Conservation (phyloP, 2,329 filamentous ascomycete genomes). For the Fonsecaea erecta region DNA sequence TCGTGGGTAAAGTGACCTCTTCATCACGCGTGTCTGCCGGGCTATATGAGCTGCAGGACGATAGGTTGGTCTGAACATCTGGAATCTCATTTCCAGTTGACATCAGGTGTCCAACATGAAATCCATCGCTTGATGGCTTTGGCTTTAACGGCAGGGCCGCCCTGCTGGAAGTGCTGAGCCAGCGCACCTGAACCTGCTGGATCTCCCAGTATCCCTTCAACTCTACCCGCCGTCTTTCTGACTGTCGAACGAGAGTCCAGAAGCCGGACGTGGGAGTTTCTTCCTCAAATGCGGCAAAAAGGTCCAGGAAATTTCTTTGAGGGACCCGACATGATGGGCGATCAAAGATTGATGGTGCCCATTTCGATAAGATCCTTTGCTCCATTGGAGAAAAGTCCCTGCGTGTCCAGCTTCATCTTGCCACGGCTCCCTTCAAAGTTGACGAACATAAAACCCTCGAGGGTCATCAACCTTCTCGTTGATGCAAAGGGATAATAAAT, state of each 20-base stretch:
- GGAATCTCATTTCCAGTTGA: not conserved
- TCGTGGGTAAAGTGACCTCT: not conserved
- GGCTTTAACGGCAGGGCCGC: not conserved
- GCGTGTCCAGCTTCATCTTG: conserved; percentile 27
- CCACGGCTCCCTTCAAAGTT: conserved; percentile 14
- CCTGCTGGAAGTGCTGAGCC: not conserved
- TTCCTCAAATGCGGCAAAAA: not conserved
- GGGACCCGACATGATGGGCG: not conserved
- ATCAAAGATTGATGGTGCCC: conserved; percentile 24
- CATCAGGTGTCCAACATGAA: not conserved
- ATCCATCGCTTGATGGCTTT: not conserved
- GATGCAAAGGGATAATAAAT: conserved; percentile 29
- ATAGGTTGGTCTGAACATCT: not conserved
- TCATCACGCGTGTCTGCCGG: not conserved
- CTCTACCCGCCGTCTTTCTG: not conserved
- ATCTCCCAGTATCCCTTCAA: not conserved
- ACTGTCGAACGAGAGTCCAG: not conserved
- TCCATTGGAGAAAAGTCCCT: conserved; percentile 26
- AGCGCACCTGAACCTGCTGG: not conserved
- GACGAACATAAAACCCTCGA: conserved; percentile 29
- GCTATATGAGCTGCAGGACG: not conserved
- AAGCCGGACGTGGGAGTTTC: not conserved
- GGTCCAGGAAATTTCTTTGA: not conserved
- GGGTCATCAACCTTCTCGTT: conserved; percentile 26
- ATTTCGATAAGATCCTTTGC: conserved; percentile 26